Conservation (phyloP, 208 protist species). For the Crithidia sp. region DNA sequence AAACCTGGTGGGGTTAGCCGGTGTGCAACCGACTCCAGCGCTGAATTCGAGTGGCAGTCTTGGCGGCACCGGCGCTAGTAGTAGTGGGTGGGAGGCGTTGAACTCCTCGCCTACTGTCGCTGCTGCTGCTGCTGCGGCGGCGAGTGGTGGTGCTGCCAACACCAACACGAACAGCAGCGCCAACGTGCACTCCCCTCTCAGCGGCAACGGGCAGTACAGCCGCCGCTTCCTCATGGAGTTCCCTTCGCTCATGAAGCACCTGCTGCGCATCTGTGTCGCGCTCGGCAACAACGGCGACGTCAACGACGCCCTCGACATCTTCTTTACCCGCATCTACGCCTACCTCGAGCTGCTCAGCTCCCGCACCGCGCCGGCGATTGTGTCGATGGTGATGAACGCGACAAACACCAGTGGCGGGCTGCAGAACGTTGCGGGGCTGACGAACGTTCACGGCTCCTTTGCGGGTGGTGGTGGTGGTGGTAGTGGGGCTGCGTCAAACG, state of each 20-base stretch:
- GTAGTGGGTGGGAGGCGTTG: conserved; percentile 1
- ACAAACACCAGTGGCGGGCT: conserved; percentile 4
- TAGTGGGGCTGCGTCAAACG: neutral
- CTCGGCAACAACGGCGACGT: conserved; percentile 54
- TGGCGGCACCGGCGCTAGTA: neutral
- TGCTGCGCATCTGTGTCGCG: conserved; percentile 48
- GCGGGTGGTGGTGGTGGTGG: neutral
- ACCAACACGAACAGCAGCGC: neutral
- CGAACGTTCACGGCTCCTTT: neutral
- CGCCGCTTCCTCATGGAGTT: conserved; percentile 84
- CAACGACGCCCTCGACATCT: conserved; percentile 77
- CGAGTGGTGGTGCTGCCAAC: neutral
- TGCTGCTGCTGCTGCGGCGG: too few relatives aligned
- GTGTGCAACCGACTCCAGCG: neutral
- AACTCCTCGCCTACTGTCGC: neutral
- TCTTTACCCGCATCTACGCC: conserved; percentile 74
- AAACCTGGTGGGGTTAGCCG: neutral
- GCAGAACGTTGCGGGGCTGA: neutral
- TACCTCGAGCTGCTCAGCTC: conserved; percentile 65
- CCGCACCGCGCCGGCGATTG: conserved; percentile 40
- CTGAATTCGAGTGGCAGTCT: neutral
- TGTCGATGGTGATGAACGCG: conserved; percentile 34
- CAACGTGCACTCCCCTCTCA: conserved; percentile 41
- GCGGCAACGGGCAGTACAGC: conserved; percentile 68
- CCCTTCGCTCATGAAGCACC: conserved; percentile 65